A percentile compares a stretch with the other conserved stretches of the same genome.
Evolutionary conservation across 2,329 filamentous ascomycete genomes (phyloP).

Genomic region (Xylariaceae sp.): DNA sequence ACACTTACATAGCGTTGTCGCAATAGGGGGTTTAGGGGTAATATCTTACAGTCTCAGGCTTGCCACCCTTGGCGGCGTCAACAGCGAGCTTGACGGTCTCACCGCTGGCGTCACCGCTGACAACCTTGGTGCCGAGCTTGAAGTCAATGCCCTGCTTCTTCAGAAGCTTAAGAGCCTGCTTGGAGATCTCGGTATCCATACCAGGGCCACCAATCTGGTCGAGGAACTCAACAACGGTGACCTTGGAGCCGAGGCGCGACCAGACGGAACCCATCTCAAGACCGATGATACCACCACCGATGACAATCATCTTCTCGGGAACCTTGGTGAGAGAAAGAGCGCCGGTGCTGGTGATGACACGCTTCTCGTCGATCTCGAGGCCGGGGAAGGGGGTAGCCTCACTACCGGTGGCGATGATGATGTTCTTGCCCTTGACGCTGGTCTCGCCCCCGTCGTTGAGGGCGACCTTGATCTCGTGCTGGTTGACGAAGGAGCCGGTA

Average conservation of each 20-base stretch:
- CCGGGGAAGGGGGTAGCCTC: conserved; percentile 96
- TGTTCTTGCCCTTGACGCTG: conserved; percentile 86
- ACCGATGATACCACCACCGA: conserved; percentile 97
- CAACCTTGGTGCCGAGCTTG: conserved; percentile 95
- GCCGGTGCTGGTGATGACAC: conserved; percentile 92
- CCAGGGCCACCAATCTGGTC: conserved; percentile 94
- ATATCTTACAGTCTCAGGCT: conserved; percentile 72
- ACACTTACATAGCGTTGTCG: not conserved
- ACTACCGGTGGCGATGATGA: conserved; percentile 92
- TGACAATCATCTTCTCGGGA: conserved; percentile 93
- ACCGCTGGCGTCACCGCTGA: conserved; percentile 73
- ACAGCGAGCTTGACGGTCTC: conserved; percentile 76
- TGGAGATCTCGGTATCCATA: conserved; percentile 93
- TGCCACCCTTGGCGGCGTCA: conserved; percentile 93
- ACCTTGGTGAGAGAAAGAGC: conserved; percentile 85
- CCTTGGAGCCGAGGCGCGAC: conserved; percentile 88
- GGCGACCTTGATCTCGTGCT: conserved; percentile 87
- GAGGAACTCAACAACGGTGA: conserved; percentile 96
- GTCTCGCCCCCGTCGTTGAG: conserved; percentile 89
- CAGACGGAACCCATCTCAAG: conserved; percentile 98
- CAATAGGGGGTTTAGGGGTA: not conserved
- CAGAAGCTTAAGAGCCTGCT: conserved; percentile 85
- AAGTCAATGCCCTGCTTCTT: conserved; percentile 97
- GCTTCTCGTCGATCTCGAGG: conserved; percentile 93
- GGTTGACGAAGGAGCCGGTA: conserved; percentile 76